Evolutionary conservation across 192 early-diverging fungal species (phyloP).

Genomic region (Geranomyces michiganensis): DNA sequence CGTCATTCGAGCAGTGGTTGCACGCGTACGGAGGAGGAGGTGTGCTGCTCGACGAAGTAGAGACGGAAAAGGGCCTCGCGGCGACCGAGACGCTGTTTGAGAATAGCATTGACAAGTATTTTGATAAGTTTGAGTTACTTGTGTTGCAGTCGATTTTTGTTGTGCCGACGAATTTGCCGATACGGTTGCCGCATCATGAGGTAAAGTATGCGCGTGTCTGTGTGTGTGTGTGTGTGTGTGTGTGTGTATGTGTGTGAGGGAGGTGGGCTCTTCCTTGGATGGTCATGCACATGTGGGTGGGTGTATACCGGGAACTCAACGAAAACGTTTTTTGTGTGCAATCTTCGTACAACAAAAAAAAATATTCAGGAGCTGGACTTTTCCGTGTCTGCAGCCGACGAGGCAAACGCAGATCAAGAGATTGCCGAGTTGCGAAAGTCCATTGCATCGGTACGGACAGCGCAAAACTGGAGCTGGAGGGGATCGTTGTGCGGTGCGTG

Average conservation of each 20-base stretch:
- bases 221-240: constrained; percentile 25
- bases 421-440: constrained; percentile 27
- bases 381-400: constrained; percentile 23
- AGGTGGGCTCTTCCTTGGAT: too few species aligned
- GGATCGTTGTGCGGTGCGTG: too few species aligned
- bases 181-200: constrained; percentile 61
- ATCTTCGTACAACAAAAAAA: too few species aligned
- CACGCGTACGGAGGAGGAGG: constrained; percentile 61
- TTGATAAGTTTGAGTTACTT: constrained; percentile 84
- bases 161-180: constrained; percentile 59
- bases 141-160: constrained; percentile 73
- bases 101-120: constrained; percentile 75
- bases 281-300: too few species aligned
- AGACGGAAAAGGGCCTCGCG: constrained; percentile 61
- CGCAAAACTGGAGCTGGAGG: too few species aligned
- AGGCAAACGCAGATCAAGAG: constrained; percentile 29
- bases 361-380: constrained; percentile 27
- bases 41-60: constrained; percentile 37
- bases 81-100: constrained; percentile 78
- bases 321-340: too few species aligned
- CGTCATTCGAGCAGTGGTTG: constrained; percentile 69
- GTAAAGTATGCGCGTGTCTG: too few species aligned
- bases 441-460: constrained; percentile 1
- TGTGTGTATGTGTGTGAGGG: too few species aligned
- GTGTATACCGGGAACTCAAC: too few species aligned